These are phyloP conservation scores for Microbotryomycetes sp. DNA, from an alignment of 1,284 basidiomycete genomes.

Conservation along the genomic window DNA sequence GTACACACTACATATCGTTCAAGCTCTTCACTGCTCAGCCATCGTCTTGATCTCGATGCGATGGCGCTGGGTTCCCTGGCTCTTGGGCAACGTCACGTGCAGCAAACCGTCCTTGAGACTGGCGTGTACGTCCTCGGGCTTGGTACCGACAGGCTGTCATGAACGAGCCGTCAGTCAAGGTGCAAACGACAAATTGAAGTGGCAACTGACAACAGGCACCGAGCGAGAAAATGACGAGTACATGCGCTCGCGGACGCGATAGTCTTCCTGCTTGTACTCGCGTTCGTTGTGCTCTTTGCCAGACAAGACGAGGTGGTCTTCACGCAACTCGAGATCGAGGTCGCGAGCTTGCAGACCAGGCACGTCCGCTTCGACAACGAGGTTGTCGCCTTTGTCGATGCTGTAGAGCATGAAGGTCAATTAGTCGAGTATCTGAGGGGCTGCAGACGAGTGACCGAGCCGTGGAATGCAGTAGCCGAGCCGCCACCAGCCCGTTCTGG, in stretches of 20 bases:
- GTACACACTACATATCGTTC: too few relatives aligned
- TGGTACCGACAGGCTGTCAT: background rate
- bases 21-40: too few relatives aligned
- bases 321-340: background rate
- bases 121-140: background rate
- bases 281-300: background rate
- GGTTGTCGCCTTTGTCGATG: background rate
- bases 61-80: background rate
- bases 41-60: background rate
- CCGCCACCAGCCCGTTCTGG: too few relatives aligned
- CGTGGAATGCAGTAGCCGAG: too few relatives aligned
- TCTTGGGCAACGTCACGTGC: background rate
- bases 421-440: too few relatives aligned
- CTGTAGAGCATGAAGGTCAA: too few relatives aligned
- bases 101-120: background rate
- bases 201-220: background rate
- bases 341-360: background rate
- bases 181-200: background rate
- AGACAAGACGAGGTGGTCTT: background rate
- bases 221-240: background rate
- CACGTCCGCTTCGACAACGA: background rate
- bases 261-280: background rate
- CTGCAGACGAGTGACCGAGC: too few relatives aligned
- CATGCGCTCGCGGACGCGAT: background rate
- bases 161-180: background rate